Evolutionary conservation across 352 stramenopile species (phyloP).

Genomic region (Phytophthora palmivora): DNA sequence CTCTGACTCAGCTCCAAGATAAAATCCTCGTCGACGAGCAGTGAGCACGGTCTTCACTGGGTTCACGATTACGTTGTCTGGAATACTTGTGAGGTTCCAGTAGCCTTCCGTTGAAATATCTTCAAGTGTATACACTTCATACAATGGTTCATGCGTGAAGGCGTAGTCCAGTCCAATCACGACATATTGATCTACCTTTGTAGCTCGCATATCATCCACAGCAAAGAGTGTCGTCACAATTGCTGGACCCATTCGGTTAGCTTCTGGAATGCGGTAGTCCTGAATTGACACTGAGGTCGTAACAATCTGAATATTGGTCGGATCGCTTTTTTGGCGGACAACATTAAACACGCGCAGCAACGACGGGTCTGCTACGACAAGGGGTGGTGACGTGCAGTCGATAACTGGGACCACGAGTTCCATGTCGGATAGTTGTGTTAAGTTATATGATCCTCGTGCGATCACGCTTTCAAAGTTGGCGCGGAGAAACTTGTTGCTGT

Average conservation of each 20-base stretch:
- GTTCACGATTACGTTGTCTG: slow-evolving; percentile 21
- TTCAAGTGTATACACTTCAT: slow-evolving; percentile 38
- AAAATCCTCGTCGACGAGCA: slow-evolving; percentile 44
- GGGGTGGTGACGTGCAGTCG: slow-evolving; percentile 43
- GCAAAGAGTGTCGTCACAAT: slow-evolving; percentile 37
- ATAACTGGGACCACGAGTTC: slow-evolving; percentile 52
- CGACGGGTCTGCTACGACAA: slow-evolving; percentile 36
- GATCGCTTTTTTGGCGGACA: slow-evolving; percentile 36
- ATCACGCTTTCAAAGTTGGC: slow-evolving; percentile 30
- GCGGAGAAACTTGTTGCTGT: slow-evolving; percentile 45
- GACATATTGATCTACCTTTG: slow-evolving; percentile 26
- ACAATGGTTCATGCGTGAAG: slow-evolving; percentile 39
- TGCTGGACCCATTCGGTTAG: slow-evolving; percentile 37
- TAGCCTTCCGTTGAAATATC: slow-evolving; percentile 26
- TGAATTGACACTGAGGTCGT: slow-evolving; percentile 42
- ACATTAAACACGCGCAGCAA: slow-evolving; percentile 49
- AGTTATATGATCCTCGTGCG: slow-evolving; percentile 30
- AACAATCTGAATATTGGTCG: slow-evolving; percentile 34
- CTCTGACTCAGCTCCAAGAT: slow-evolving; percentile 41
- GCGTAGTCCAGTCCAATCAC: slow-evolving; percentile 43
- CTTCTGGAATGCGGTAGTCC: slow-evolving; percentile 44
- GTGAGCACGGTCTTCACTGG: slow-evolving; percentile 39
- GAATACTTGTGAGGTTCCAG: slow-evolving; percentile 45
- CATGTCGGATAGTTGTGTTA: slow-evolving; percentile 36
- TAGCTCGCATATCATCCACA: slow-evolving; percentile 39